These are phyloP conservation scores for Tulasnella sp. DNA, from an alignment of 768 basidiomycete genomes.

Conservation along the genomic window DNA sequence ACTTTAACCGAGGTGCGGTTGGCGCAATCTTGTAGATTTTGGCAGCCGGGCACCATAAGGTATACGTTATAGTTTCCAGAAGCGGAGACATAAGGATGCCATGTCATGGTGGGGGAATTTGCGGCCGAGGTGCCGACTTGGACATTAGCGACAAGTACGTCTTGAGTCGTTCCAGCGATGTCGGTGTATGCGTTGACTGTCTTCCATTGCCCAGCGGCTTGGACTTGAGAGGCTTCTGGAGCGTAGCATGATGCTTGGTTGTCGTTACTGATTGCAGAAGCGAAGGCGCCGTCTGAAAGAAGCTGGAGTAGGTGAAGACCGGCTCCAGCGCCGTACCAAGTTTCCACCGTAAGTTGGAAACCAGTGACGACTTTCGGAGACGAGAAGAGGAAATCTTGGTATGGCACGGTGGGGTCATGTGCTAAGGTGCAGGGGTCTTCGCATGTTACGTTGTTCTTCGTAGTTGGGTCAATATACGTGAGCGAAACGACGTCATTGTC, in stretches of 20 bases:
- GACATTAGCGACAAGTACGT: slow-evolving; percentile 57
- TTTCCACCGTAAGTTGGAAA: slow-evolving; percentile 68
- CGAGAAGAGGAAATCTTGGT: slow-evolving; percentile 87
- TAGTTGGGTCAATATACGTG: slow-evolving; percentile 62
- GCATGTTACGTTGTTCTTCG: slow-evolving; percentile 67
- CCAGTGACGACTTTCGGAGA: slow-evolving; percentile 61
- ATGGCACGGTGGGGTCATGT: slow-evolving; percentile 60
- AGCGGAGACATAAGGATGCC: slow-evolving; percentile 85
- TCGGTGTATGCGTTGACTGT: slow-evolving; percentile 49
- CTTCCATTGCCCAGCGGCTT: slow-evolving; percentile 58
- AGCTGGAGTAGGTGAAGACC: slow-evolving; percentile 88
- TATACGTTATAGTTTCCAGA: slow-evolving; percentile 77
- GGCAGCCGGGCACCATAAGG: slow-evolving; percentile 79
- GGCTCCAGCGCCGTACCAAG: slow-evolving; percentile 59
- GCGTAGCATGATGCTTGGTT: slow-evolving; percentile 68
- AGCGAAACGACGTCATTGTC: slow-evolving; percentile 72
- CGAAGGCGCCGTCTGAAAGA: slow-evolving; percentile 84
- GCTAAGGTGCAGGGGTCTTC: slow-evolving; percentile 65
- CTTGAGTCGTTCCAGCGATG: slow-evolving; percentile 70
- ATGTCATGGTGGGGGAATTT: slow-evolving; percentile 68
- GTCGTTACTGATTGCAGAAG: slow-evolving; percentile 49
- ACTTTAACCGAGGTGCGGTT: slow-evolving; percentile 71
- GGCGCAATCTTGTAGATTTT: slow-evolving; percentile 63
- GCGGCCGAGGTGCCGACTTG: slow-evolving; percentile 47
- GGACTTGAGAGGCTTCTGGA: slow-evolving; percentile 55